phyloP scores from a whole-genome alignment of 192 early-diverging fungal species.

The Linnemannia elongata region DNA sequence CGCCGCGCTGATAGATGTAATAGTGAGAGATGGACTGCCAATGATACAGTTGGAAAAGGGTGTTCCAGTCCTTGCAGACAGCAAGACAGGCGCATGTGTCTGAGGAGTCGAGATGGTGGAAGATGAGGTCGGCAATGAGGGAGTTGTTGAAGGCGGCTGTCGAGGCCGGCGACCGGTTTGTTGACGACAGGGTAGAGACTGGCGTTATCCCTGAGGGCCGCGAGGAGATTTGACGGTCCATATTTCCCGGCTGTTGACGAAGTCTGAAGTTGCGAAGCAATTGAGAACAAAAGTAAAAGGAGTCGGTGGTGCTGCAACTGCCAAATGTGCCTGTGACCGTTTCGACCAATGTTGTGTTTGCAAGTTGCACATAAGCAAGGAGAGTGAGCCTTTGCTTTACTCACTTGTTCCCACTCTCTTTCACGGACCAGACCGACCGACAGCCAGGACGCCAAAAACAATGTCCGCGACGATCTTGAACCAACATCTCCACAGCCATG shows the following conservation, averaged over 20 bases:
- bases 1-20: not conserved
- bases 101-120: not conserved
- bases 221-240: too few relatives aligned
- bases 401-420: too few relatives aligned
- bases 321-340: too few relatives aligned
- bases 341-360: too few relatives aligned
- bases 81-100: not conserved
- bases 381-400: too few relatives aligned
- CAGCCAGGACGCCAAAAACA: not conserved
- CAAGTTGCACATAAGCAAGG: too few relatives aligned
- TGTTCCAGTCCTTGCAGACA: not conserved
- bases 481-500: slow-evolving; percentile 35
- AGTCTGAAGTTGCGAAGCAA: too few relatives aligned
- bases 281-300: too few relatives aligned
- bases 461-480: slow-evolving; percentile 3
- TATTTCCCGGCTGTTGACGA: too few relatives aligned
- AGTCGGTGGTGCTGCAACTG: too few relatives aligned
- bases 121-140: not conserved
- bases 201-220: too few relatives aligned
- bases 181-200: not conserved
- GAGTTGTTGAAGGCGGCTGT: not conserved
- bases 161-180: not conserved
- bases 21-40: not conserved
- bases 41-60: not conserved
- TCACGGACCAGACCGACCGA: too few relatives aligned